Evolutionary conservation across 2,329 filamentous ascomycete genomes (phyloP).

Genomic region (Pseudogymnoascus sp.): DNA sequence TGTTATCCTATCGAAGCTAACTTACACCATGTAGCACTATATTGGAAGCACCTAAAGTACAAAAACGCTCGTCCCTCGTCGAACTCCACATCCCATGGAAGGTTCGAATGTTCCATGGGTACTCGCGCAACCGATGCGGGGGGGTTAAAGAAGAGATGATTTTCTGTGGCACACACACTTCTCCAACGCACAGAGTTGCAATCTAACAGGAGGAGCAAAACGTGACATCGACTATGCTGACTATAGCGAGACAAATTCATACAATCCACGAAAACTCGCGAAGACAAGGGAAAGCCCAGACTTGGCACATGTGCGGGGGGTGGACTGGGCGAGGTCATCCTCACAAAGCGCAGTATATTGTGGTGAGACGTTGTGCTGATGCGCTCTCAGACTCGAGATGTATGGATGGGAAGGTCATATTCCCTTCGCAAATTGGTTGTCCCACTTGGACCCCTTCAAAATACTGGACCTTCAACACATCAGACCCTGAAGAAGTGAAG

Average conservation of each 20-base stretch:
- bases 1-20: background rate
- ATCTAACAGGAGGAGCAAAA: background rate
- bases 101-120: background rate
- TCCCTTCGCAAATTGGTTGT: background rate
- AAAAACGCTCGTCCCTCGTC: background rate
- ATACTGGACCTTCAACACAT: background rate
- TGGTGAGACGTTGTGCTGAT: background rate
- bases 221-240: background rate
- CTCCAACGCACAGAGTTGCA: background rate
- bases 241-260: background rate
- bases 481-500: background rate
- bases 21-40: background rate
- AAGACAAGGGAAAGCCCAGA: background rate
- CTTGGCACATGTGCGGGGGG: slow-evolving; percentile 21
- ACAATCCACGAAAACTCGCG: background rate
- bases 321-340: slow-evolving; percentile 35
- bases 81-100: background rate
- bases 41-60: background rate
- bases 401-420: background rate
- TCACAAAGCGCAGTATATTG: slow-evolving; percentile 29
- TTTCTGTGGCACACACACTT: background rate
- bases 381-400: background rate
- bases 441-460: background rate
- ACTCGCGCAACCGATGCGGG: background rate
- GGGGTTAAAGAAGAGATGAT: background rate